Conservation (phyloP, 2,329 filamentous ascomycete genomes). For the Paecilomyces dactylethromorphus region DNA sequence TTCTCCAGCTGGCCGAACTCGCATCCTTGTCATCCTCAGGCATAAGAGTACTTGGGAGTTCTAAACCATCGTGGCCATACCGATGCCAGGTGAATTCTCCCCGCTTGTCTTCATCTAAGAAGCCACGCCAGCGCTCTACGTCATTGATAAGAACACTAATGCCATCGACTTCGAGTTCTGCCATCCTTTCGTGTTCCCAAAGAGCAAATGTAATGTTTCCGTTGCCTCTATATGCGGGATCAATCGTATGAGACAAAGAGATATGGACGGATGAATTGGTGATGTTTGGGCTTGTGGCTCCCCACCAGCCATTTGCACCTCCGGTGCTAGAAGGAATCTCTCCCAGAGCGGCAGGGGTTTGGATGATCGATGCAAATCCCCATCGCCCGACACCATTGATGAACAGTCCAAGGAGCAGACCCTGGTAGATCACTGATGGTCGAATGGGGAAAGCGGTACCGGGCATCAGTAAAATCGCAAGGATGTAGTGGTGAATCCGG, state of each 20-base stretch:
- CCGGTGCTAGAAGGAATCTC: constrained; percentile 40
- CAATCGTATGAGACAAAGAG: constrained; percentile 32
- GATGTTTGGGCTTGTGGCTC: constrained; percentile 46
- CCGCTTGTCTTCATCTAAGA: constrained; percentile 42
- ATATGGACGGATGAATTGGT: constrained; percentile 40
- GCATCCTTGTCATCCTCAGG: constrained; percentile 17
- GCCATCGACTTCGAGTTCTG: constrained; percentile 43
- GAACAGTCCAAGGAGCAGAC: constrained; percentile 81
- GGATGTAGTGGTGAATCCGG: constrained; percentile 90
- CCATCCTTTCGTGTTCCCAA: constrained; percentile 35
- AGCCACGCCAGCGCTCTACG: constrained; percentile 55
- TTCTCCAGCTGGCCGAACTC: constrained; percentile 8
- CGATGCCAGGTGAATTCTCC: constrained; percentile 48
- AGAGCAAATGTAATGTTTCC: constrained; percentile 41
- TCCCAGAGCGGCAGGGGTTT: constrained; percentile 67
- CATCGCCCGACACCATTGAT: constrained; percentile 90
- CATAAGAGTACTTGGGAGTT: constrained; percentile 18
- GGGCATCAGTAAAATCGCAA: constrained; percentile 77
- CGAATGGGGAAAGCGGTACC: constrained; percentile 86
- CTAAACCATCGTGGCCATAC: constrained; percentile 33
- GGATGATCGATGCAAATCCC: constrained; percentile 84
- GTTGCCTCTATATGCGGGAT: constrained; percentile 28
- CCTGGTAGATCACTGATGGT: constrained; percentile 78
- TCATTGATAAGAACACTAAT: constrained; percentile 58
- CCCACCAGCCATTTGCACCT: constrained; percentile 37